A percentile compares a stretch with the other conserved stretches of the same genome.
These are phyloP conservation scores for Pleurotus salmoneostramineus DNA, from an alignment of 768 basidiomycete genomes.

Conservation along the genomic window DNA sequence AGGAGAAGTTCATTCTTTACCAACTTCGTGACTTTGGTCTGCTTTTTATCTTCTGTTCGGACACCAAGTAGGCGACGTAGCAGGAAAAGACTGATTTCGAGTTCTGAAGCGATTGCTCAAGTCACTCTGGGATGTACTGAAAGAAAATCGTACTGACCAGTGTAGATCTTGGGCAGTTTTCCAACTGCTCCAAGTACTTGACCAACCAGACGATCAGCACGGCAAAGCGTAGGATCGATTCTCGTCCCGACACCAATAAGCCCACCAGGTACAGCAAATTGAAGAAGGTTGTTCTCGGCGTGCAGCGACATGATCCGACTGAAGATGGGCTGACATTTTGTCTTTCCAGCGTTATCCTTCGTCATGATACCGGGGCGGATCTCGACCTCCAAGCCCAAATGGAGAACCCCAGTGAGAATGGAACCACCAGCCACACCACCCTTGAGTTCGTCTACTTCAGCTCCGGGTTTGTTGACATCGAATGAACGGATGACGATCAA, in stretches of 20 bases:
- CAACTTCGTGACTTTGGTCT: constrained; percentile 92
- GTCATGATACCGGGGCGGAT: constrained; percentile 97
- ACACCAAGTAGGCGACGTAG: constrained; percentile 96
- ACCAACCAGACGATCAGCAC: constrained; percentile 95
- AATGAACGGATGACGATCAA: constrained; percentile 99
- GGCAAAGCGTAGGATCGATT: constrained; percentile 94
- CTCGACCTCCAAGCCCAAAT: constrained; percentile 90
- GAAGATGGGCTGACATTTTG: constrained; percentile 91
- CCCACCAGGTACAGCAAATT: constrained; percentile 96
- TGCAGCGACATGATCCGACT: constrained; percentile 86
- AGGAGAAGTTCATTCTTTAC: constrained; percentile 88
- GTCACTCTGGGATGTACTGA: background rate
- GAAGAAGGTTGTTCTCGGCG: constrained; percentile 91
- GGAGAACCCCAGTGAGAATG: constrained; percentile 88
- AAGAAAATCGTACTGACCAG: constrained; percentile 43
- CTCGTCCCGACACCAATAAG: constrained; percentile 97
- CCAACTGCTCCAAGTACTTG: constrained; percentile 96
- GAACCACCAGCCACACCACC: constrained; percentile 98
- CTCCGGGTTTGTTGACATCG: constrained; percentile 99
- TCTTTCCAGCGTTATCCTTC: constrained; percentile 87
- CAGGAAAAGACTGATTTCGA: constrained; percentile 92
- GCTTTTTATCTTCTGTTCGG: constrained; percentile 98
- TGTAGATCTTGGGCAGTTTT: constrained; percentile 90
- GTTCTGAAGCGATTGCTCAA: constrained; percentile 40
- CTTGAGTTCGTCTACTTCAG: constrained; percentile 94